These are phyloP conservation scores for Diaporthe aspalathi DNA, from an alignment of 2,329 filamentous ascomycete genomes.

Conservation along the genomic window DNA sequence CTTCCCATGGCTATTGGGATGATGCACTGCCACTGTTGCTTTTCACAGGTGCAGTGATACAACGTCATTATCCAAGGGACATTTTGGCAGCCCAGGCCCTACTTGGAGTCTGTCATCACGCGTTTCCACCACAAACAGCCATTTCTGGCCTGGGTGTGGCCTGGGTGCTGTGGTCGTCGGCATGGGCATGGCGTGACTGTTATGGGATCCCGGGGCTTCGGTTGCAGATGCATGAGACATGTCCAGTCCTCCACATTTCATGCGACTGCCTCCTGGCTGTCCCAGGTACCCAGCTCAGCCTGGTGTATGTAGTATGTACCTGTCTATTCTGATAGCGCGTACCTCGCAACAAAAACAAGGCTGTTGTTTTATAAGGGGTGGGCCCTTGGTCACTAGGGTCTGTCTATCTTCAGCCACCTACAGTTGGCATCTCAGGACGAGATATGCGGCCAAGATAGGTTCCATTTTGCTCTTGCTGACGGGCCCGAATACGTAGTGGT, in stretches of 20 bases:
- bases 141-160: not conserved
- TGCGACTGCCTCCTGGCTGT: conserved; percentile 22
- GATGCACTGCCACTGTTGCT: conserved; percentile 33
- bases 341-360: conserved; percentile 25
- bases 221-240: conserved; percentile 27
- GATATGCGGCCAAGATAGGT: too few relatives aligned
- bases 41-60: conserved; percentile 31
- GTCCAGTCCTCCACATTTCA: conserved; percentile 9
- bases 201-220: conserved; percentile 20
- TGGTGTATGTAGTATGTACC: not conserved
- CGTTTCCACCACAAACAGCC: not conserved
- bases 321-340: conserved; percentile 15
- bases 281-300: conserved; percentile 1
- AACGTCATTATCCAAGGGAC: conserved; percentile 22
- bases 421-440: too few relatives aligned
- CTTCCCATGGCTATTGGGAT: conserved; percentile 1
- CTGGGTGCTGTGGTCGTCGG: not conserved
- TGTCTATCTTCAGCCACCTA: too few relatives aligned
- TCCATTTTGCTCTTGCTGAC: not conserved
- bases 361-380: conserved; percentile 16
- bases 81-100: conserved; percentile 22
- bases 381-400: conserved; percentile 8
- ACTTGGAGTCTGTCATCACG: not conserved
- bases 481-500: not conserved
- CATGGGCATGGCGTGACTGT: conserved; percentile 14